Percentiles rank a stretch among this genome's conserved stretches.
Conservation (phyloP, 352 stramenopile genomes). For the Phytophthora fragariae region DNA sequence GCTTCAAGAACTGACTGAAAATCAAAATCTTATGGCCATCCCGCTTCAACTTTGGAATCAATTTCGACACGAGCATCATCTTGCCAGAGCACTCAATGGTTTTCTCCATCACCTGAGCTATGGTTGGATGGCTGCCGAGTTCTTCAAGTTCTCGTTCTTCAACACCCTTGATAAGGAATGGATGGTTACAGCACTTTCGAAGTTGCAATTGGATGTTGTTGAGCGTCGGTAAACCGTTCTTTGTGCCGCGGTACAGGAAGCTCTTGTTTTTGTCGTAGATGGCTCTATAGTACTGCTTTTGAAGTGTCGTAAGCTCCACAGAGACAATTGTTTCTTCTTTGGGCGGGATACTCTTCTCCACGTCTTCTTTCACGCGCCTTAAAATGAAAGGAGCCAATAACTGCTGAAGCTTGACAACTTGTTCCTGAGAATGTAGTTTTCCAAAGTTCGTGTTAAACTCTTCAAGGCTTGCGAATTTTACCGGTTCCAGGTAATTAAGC, state of each 20-base stretch:
- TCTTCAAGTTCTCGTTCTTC: constrained; percentile 87
- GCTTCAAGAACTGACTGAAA: constrained; percentile 96
- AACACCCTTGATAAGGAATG: constrained; percentile 98
- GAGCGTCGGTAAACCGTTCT: constrained; percentile 90
- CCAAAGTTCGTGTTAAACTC: constrained; percentile 95
- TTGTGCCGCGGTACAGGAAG: constrained; percentile 93
- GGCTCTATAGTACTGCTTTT: constrained; percentile 99
- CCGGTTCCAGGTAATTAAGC: constrained; percentile 96
- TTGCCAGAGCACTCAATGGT: constrained; percentile 88
- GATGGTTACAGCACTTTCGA: constrained; percentile 99
- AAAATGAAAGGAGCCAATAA: constrained; percentile 96
- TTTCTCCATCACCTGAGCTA: constrained; percentile 79
- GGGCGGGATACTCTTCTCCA: constrained; percentile 96
- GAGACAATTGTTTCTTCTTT: constrained; percentile 97
- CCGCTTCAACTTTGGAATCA: constrained; percentile 91
- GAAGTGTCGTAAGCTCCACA: constrained; percentile 97
- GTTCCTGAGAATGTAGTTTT: constrained; percentile 91
- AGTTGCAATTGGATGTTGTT: constrained; percentile 99
- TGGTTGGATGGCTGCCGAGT: constrained; percentile 60
- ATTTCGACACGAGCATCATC: constrained; percentile 91
- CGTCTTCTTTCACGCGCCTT: constrained; percentile 97
- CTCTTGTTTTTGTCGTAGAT: constrained; percentile 99
- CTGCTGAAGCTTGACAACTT: constrained; percentile 95
- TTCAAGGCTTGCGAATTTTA: constrained; percentile 92
- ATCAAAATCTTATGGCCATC: constrained; percentile 96